Conservation (phyloP, 768 basidiomycete species). For the Pleurotus tuber-regium region DNA sequence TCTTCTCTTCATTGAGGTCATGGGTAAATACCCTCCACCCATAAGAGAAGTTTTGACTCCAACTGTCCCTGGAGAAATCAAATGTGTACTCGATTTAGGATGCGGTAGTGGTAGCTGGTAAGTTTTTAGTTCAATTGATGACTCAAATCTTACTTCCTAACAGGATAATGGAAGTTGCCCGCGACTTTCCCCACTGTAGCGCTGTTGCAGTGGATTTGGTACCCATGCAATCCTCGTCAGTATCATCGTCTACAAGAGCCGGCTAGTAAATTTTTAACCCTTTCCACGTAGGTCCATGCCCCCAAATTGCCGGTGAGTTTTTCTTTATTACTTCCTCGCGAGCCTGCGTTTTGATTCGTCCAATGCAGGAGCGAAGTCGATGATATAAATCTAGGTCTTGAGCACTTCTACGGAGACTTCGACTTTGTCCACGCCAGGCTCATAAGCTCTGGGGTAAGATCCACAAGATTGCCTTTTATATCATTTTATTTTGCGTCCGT, state of each 20-base stretch:
- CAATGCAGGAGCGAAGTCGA: conserved; percentile 71
- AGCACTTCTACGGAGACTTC: conserved; percentile 79
- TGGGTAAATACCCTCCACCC: conserved; percentile 67
- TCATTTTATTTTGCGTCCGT: conserved; percentile 11
- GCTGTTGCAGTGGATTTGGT: conserved; percentile 78
- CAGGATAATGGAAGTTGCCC: conserved; percentile 76
- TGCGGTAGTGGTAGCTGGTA: conserved; percentile 81
- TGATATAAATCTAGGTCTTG: conserved; percentile 80
- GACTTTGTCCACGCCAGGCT: conserved; percentile 73
- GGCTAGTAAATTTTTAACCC: no score
- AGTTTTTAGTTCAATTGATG: conserved; percentile 17
- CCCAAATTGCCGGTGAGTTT: conserved; percentile 58
- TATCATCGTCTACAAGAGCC: no score
- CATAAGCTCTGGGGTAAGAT: conserved; percentile 68
- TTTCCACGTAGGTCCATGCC: conserved; percentile 57
- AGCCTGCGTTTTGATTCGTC: neutral
- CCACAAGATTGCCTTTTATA: conserved; percentile 1
- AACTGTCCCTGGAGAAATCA: conserved; percentile 53
- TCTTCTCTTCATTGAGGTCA: conserved; percentile 54
- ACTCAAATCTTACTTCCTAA: conserved; percentile 3
- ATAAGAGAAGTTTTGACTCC: conserved; percentile 59
- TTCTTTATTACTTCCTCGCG: conserved; percentile 2
- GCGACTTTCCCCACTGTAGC: conserved; percentile 66
- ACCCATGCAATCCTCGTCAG: conserved; percentile 74
- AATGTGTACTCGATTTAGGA: conserved; percentile 70